Evolutionary conservation across 177 flowering plant genomes (phyloP), one percentile per base, ranked within the genome.

Genomic region (Vitis hybrid): DNA sequence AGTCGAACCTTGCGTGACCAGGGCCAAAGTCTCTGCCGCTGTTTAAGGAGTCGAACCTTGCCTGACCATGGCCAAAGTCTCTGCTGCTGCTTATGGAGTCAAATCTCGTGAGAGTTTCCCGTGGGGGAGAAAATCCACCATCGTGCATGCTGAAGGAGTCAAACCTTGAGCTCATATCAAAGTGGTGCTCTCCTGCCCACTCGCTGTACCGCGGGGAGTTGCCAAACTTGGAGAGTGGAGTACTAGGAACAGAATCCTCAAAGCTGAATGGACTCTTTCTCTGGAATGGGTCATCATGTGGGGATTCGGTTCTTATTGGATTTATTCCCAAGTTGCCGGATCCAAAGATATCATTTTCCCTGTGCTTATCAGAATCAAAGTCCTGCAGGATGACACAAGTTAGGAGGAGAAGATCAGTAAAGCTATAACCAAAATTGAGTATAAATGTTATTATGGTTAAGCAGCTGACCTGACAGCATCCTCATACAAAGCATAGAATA

Each of bases 161-260:
- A 65, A 81, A 87, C 76, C 89, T 78, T n/a, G 95, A 84, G 69
- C 82, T 81, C 68, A 78, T 81, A 82, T 91, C 90, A 68, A 86
- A 89, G 65, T 79, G 78, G 53, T 80, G 84, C 31, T 86, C 90
- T 59, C 82, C 89, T 18, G 83, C 83, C 22, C 63, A 83, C 54
- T 76, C 86, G 51, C 88, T 78, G 73, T 75, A 84, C 65, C 88
- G 78, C 1, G 91, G 86, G 58, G 95, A 89, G 74, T 81, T 82
- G 18, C 85, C 84, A 55, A 83, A 86, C 53, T 80, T 89, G 68
- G 87, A 92, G 13, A 74, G 74, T 52, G 97, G 98, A 50, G 92
- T 84, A 60, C 85, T 71, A 10, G 98, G 92, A 56, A 88, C 90
- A 64, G 97, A 93, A 68, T 93, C 97, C 15, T 80, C 97, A 75